Evolutionary conservation across 371 early-diverging fungal genomes (phyloP).

Genomic region (Syncephalastrum contaminatum): DNA sequence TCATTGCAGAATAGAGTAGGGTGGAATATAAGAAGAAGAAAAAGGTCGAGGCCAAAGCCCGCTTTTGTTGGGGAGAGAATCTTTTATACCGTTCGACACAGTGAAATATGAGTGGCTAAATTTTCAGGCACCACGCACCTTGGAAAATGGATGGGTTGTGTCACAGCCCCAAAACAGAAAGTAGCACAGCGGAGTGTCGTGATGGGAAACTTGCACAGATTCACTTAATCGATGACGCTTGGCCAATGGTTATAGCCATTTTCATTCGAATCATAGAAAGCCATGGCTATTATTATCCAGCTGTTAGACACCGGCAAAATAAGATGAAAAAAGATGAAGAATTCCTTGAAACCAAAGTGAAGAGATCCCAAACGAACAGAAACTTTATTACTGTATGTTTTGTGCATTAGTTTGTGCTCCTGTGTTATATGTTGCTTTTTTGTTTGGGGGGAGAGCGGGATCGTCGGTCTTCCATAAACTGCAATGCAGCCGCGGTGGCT

Average conservation of each 20-base stretch:
- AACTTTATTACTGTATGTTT: not conserved
- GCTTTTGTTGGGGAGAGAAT: not conserved
- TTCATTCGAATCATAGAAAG: not conserved
- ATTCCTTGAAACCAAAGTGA: not conserved
- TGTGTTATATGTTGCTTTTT: not conserved
- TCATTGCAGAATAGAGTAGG: not conserved
- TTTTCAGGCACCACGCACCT: slow-evolving; percentile 12
- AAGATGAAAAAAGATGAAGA: not conserved
- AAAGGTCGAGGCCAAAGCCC: slow-evolving; percentile 1
- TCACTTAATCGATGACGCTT: no score
- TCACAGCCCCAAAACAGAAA: slow-evolving; percentile 12
- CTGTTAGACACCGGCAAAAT: not conserved
- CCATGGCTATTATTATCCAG: not conserved
- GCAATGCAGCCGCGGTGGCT: slow-evolving; percentile 15
- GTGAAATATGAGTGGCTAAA: slow-evolving; percentile 4
- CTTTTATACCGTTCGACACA: slow-evolving; percentile 2
- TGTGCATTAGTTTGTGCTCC: slow-evolving; percentile 1
- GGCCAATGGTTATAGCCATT: no score
- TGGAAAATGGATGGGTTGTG: slow-evolving; percentile 4
- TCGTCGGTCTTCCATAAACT: slow-evolving; percentile 13
- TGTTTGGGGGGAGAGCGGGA: no score
- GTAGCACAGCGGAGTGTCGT: slow-evolving; percentile 5
- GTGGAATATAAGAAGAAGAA: slow-evolving; percentile 7
- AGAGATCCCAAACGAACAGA: not conserved
- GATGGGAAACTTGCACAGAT: slow-evolving; percentile 3